phyloP scores from a whole-genome alignment of 2,329 filamentous ascomycete genomes.

The Lomentospora prolificans region DNA sequence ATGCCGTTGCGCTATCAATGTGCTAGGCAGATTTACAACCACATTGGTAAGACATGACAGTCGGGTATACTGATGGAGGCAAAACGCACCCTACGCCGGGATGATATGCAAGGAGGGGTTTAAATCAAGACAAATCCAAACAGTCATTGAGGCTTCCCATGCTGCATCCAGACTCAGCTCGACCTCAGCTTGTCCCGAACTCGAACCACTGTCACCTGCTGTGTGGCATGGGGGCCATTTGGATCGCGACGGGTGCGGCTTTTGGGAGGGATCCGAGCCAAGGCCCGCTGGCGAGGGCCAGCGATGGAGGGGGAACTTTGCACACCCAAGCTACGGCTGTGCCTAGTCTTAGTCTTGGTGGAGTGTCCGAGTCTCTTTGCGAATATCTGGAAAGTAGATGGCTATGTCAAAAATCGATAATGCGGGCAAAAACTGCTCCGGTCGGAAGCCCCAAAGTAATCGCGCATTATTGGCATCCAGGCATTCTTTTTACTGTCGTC shows the following conservation, averaged over 20 bases:
- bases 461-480: neutral
- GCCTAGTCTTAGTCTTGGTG: too few relatives aligned
- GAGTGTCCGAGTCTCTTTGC: too few relatives aligned
- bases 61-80: neutral
- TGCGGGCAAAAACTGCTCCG: neutral
- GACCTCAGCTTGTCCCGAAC: neutral
- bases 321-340: too few relatives aligned
- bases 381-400: neutral
- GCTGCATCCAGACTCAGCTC: too few relatives aligned
- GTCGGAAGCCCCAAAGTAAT: neutral
- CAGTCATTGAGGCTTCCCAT: too few relatives aligned
- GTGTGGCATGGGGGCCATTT: neutral
- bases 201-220: slow-evolving; percentile 1
- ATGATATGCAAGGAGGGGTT: too few relatives aligned
- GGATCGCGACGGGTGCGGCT: neutral
- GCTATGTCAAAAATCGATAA: neutral
- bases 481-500: neutral
- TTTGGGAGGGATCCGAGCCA: neutral
- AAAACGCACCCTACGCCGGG: too few relatives aligned
- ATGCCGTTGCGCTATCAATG: neutral
- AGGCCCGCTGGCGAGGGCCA: too few relatives aligned
- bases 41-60: neutral
- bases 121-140: too few relatives aligned
- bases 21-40: neutral
- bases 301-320: too few relatives aligned